A percentile compares a stretch with the other conserved stretches of the same genome.
Conservation (phyloP, 2,329 filamentous ascomycete species). For the Claviceps spartinae region DNA sequence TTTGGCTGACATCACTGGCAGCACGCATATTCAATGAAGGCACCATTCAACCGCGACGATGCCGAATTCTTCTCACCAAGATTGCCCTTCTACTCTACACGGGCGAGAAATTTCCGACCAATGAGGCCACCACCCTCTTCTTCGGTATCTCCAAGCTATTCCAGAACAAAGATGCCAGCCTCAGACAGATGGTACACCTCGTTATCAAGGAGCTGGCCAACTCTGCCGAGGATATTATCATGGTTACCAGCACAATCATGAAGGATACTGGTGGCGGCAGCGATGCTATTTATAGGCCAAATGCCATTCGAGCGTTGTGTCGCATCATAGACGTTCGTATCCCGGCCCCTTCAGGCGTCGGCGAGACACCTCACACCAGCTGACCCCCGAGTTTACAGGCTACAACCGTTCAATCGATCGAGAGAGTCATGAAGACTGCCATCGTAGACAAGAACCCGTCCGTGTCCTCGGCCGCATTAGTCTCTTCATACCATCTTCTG, state of each 20-base stretch:
- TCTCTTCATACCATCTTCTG: slow-evolving; percentile 94
- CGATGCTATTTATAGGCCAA: slow-evolving; percentile 85
- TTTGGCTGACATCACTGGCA: slow-evolving; percentile 22
- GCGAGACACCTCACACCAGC: not conserved
- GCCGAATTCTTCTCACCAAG: slow-evolving; percentile 93
- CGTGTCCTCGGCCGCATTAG: slow-evolving; percentile 86
- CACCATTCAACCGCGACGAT: slow-evolving; percentile 92
- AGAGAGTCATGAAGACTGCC: slow-evolving; percentile 95
- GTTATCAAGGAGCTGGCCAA: slow-evolving; percentile 94
- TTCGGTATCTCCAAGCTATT: slow-evolving; percentile 98
- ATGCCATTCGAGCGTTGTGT: slow-evolving; percentile 89
- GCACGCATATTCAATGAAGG: slow-evolving; percentile 96
- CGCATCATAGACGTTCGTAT: slow-evolving; percentile 81
- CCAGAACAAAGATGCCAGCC: slow-evolving; percentile 96
- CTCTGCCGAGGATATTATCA: slow-evolving; percentile 96
- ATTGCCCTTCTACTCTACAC: slow-evolving; percentile 93
- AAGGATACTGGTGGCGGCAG: slow-evolving; percentile 95
- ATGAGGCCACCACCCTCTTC: slow-evolving; percentile 96
- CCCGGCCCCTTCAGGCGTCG: not conserved
- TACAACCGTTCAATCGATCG: slow-evolving; percentile 92
- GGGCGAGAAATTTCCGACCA: slow-evolving; percentile 90
- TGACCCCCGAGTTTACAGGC: slow-evolving; percentile 36
- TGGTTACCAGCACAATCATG: slow-evolving; percentile 99
- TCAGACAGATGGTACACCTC: slow-evolving; percentile 97
- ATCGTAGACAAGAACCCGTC: slow-evolving; percentile 99